Evolutionary conservation across 1,139 yeast genomes (phyloP).

Genomic region (Yamadazyma jaroonii): DNA sequence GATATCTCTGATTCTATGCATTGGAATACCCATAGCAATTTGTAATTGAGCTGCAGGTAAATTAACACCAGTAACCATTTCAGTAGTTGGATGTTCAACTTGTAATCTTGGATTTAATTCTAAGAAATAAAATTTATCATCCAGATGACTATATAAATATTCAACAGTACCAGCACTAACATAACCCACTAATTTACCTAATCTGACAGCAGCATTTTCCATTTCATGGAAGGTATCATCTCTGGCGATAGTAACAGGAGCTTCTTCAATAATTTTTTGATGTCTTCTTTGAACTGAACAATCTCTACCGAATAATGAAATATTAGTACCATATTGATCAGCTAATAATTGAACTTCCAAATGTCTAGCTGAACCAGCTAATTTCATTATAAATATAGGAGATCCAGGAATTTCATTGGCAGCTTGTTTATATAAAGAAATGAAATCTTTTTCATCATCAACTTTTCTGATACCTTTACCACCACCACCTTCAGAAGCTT

Average conservation of each 20-base stretch:
- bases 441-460: slow-evolving; percentile 70
- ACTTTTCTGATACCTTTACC: slow-evolving; percentile 98
- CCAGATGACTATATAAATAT: slow-evolving; percentile 89
- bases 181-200: slow-evolving; percentile 94
- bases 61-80: slow-evolving; percentile 98
- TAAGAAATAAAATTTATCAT: slow-evolving; percentile 90
- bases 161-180: slow-evolving; percentile 99
- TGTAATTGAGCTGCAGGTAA: slow-evolving; percentile 97
- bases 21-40: slow-evolving; percentile 98
- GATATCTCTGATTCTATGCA: slow-evolving; percentile 91
- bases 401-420: slow-evolving; percentile 95
- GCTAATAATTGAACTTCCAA: slow-evolving; percentile 93
- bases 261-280: slow-evolving; percentile 94
- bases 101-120: slow-evolving; percentile 97
- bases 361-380: slow-evolving; percentile 95
- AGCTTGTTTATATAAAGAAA: slow-evolving; percentile 76
- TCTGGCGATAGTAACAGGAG: slow-evolving; percentile 92
- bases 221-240: slow-evolving; percentile 80
- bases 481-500: slow-evolving; percentile 99
- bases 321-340: slow-evolving; percentile 93
- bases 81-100: slow-evolving; percentile 99
- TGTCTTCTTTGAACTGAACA: slow-evolving; percentile 98
- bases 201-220: slow-evolving; percentile 97
- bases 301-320: slow-evolving; percentile 92
- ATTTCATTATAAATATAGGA: slow-evolving; percentile 90